Evolutionary conservation across 2,329 filamentous ascomycete species (phyloP).

Genomic region (Byssothecium circinans): DNA sequence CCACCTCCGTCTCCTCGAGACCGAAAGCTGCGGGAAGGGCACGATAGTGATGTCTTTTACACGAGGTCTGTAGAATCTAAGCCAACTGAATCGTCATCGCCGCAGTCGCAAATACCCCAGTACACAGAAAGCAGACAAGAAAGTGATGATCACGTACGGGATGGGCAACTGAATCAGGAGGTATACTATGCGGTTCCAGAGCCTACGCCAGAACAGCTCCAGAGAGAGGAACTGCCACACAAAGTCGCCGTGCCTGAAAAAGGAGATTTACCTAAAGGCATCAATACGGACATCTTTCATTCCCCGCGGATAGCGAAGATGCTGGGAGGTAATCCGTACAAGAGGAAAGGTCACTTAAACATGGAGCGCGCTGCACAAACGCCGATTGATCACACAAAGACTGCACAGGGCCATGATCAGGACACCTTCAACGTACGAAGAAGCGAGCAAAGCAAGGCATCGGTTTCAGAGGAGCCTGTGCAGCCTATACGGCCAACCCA

Average conservation of each 20-base stretch:
- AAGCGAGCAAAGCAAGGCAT: constrained; percentile 15
- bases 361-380: constrained; percentile 36
- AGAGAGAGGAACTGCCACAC: constrained; percentile 29
- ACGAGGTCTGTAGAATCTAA: constrained; percentile 51
- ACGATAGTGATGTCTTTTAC: constrained; percentile 61
- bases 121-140: constrained; percentile 51
- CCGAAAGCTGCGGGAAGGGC: constrained; percentile 37
- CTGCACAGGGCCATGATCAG: constrained; percentile 43
- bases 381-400: constrained; percentile 42
- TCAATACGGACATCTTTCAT: constrained; percentile 64
- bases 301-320: constrained; percentile 60
- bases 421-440: constrained; percentile 37
- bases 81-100: constrained; percentile 55
- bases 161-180: constrained; percentile 56
- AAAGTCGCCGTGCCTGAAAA: constrained; percentile 33
- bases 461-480: constrained; percentile 10
- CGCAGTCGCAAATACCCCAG: constrained; percentile 59
- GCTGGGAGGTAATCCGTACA: constrained; percentile 51
- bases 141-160: constrained; percentile 44
- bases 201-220: constrained; percentile 20
- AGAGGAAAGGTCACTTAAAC: constrained; percentile 37
- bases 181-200: constrained; percentile 51
- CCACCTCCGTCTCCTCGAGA: constrained; percentile 22
- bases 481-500: constrained; percentile 5
- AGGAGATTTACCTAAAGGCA: constrained; percentile 57